These are phyloP conservation scores for Fragaria iinumae DNA, from an alignment of 306 rosid genomes.

Conservation along the genomic window DNA sequence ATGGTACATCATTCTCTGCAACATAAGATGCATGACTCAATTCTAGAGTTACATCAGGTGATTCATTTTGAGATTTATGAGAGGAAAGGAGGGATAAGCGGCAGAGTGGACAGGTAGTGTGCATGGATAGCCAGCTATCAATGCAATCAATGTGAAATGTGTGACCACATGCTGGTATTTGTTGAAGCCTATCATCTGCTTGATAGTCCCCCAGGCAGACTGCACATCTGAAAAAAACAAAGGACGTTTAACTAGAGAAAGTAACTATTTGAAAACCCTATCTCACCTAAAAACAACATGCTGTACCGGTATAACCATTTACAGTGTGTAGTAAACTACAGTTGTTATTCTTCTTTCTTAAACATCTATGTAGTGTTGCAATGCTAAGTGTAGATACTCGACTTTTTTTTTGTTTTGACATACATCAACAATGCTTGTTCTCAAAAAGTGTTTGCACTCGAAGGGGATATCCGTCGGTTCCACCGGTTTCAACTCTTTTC, in stretches of 20 bases:
- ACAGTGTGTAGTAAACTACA: neutral
- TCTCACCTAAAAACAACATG: neutral
- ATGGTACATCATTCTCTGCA: constrained; percentile 26
- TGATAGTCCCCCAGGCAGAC: constrained; percentile 86
- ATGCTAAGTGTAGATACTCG: neutral
- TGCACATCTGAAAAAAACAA: constrained; percentile 54
- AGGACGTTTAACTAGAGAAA: neutral
- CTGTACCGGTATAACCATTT: neutral
- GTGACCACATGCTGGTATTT: constrained; percentile 83
- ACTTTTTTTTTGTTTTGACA: neutral
- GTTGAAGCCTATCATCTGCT: constrained; percentile 80
- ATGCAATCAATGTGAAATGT: constrained; percentile 83
- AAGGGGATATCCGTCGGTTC: neutral
- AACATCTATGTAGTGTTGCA: neutral
- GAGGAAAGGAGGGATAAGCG: constrained; percentile 64
- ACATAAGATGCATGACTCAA: constrained; percentile 23
- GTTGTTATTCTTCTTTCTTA: neutral
- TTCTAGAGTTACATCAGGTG: constrained; percentile 32
- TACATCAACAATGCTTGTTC: neutral
- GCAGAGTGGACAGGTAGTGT: constrained; percentile 92
- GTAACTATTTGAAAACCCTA: neutral
- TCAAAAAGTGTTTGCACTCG: neutral
- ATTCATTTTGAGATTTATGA: constrained; percentile 42
- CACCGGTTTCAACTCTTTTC: no score
- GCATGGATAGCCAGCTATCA: constrained; percentile 83